Percentiles rank a stretch among this genome's conserved stretches.
phyloP scores from a whole-genome alignment of 129 eudicot species.

The Flaveria brownii region DNA sequence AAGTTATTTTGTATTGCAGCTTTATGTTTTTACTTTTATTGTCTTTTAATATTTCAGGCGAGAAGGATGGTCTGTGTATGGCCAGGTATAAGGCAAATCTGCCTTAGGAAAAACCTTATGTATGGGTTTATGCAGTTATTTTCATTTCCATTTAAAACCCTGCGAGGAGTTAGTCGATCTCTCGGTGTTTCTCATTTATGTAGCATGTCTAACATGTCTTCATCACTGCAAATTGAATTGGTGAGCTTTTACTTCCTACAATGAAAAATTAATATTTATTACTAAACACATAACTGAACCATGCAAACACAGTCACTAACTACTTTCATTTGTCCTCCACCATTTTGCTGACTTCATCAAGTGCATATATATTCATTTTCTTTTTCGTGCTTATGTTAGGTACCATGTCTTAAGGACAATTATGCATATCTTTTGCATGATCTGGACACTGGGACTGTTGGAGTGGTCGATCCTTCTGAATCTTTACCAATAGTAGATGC shows the following conservation, averaged over 20 bases:
- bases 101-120: slow-evolving; percentile 72
- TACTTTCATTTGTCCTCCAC: background rate
- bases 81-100: slow-evolving; percentile 85
- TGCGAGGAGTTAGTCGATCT: slow-evolving; percentile 69
- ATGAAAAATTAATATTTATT: background rate
- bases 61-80: slow-evolving; percentile 69
- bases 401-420: slow-evolving; percentile 86
- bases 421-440: slow-evolving; percentile 87
- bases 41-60: slow-evolving; percentile 44
- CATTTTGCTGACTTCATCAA: slow-evolving; percentile 17
- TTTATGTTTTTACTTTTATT: background rate
- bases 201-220: slow-evolving; percentile 64
- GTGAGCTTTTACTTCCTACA: slow-evolving; percentile 42
- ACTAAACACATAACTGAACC: background rate
- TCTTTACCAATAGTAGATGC: slow-evolving; percentile 80
- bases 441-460: slow-evolving; percentile 91
- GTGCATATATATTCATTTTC: background rate
- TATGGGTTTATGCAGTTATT: slow-evolving; percentile 78
- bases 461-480: slow-evolving; percentile 98
- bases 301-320: background rate
- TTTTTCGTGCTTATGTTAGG: slow-evolving; percentile 40
- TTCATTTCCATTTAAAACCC: slow-evolving; percentile 77
- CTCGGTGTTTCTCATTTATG: slow-evolving; percentile 76
- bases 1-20: slow-evolving; percentile 10
- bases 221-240: slow-evolving; percentile 77